Base-by-base conservation (phyloP, 768 basidiomycete genomes). In the Phaeotremella skinneri region DNA sequence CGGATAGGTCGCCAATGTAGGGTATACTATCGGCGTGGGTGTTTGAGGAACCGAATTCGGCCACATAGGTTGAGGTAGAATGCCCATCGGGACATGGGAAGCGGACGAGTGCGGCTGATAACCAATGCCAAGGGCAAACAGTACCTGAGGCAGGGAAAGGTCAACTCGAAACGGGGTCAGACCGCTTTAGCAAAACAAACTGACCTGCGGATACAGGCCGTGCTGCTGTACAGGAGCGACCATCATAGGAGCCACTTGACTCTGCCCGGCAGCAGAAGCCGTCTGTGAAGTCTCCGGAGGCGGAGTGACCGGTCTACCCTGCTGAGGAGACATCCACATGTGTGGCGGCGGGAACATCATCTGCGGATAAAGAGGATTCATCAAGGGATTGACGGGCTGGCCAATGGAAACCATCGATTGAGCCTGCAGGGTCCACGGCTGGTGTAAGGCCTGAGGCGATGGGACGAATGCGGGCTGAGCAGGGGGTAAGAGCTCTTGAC, bases 301-400 rank as follows among this genome's bases (percentile, higher is more conserved):
- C 13, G 52, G 39, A n/a, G 52, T 25, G 29, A 41, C 43, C 7
- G 34, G 34, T 11, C 39, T 2, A 42, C 37, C n/a, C 43, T 42
- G 51, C 51, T 52, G 51, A 31, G 26, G 51, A n/a, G n/a, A 43
- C 21, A 39, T n/a, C 31, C 32, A 29, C 52, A 42, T 54, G 5
- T 5, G 20, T 9, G 5, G 29, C 16, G 30, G 48, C 32, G 31
- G 47, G 14, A 20, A 23, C 11, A 31, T 5, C 23, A 37, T 25
- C 30, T 23, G 47, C 31, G 23, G 14, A 27, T 13, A 37, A n/a
- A 21, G 16, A 51, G 25, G 26, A 14, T 4, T 16, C 14, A 20
- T 26, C 25, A 16, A 29, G 49, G 13, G 31, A n/a, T 11, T 50
- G 17, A 25, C 6, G 6, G 26, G 41, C 26, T 21, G 47, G 25